Percentiles rank a stretch among this genome's conserved stretches.
Conservation (phyloP, 441 rosid genomes). For the Rhodomyrtus psidioides region DNA sequence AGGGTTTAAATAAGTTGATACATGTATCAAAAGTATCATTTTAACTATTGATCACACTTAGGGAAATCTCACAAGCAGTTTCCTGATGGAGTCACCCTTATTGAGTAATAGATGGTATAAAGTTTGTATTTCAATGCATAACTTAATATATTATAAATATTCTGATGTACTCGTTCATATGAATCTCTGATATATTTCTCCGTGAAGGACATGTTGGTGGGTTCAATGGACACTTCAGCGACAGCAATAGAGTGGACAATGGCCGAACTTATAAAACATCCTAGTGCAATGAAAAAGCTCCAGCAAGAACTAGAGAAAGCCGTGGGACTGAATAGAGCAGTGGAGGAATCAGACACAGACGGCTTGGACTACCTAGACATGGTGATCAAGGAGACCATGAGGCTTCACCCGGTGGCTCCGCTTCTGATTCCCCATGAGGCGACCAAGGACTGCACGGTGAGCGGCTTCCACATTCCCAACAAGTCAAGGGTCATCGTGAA, state of each 20-base stretch:
- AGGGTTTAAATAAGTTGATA: neutral
- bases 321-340: slow-evolving; percentile 19
- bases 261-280: slow-evolving; percentile 30
- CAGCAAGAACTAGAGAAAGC: slow-evolving; percentile 22
- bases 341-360: slow-evolving; percentile 27
- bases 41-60: neutral
- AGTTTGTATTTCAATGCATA: too few relatives aligned
- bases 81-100: neutral
- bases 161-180: neutral
- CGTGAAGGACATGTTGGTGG: slow-evolving; percentile 31
- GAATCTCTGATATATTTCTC: neutral
- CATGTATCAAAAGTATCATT: neutral
- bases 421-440: slow-evolving; percentile 21
- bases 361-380: slow-evolving; percentile 18
- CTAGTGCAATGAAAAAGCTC: slow-evolving; percentile 14
- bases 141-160: neutral
- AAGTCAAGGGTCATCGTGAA: slow-evolving; percentile 16
- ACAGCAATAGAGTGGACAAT: slow-evolving; percentile 28
- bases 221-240: slow-evolving; percentile 26
- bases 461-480: slow-evolving; percentile 24
- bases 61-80: neutral
- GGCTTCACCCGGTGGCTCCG: slow-evolving; percentile 34
- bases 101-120: neutral
- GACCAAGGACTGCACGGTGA: slow-evolving; percentile 13
- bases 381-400: slow-evolving; percentile 28